Conservation (phyloP, 192 early-diverging fungal species). For the Umbelopsis ramanniana region DNA sequence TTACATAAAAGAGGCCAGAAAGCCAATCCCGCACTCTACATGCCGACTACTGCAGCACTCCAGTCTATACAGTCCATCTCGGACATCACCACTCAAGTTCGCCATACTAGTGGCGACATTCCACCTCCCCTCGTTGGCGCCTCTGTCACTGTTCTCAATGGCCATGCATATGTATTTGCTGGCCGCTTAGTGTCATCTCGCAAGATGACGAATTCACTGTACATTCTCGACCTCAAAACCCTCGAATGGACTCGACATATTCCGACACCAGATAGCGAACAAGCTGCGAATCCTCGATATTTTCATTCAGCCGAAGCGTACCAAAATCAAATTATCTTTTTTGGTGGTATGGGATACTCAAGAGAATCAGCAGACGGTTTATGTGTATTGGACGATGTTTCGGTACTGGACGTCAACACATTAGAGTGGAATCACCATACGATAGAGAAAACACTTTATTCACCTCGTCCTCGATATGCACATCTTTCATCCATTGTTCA, state of each 20-base stretch:
- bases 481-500: conserved; percentile 67
- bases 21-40: background rate
- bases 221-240: conserved; percentile 64
- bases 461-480: conserved; percentile 74
- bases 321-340: conserved; percentile 63
- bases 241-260: conserved; percentile 64
- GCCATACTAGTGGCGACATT: conserved; percentile 62
- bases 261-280: conserved; percentile 39
- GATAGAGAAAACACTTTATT: conserved; percentile 41
- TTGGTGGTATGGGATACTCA: conserved; percentile 77
- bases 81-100: conserved; percentile 52
- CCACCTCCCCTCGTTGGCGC: conserved; percentile 76
- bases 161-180: conserved; percentile 70
- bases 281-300: conserved; percentile 59
- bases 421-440: conserved; percentile 57
- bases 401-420: conserved; percentile 58
- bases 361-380: conserved; percentile 50
- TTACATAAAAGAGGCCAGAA: background rate
- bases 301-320: conserved; percentile 75
- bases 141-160: conserved; percentile 63
- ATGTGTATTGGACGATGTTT: conserved; percentile 68
- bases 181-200: conserved; percentile 69
- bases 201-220: conserved; percentile 73
- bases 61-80: conserved; percentile 56
- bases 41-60: conserved; percentile 12